A percentile compares a stretch with the other conserved stretches of the same genome.
phyloP scores from a whole-genome alignment of 306 rosid species.

The Dalbergia oliveri region DNA sequence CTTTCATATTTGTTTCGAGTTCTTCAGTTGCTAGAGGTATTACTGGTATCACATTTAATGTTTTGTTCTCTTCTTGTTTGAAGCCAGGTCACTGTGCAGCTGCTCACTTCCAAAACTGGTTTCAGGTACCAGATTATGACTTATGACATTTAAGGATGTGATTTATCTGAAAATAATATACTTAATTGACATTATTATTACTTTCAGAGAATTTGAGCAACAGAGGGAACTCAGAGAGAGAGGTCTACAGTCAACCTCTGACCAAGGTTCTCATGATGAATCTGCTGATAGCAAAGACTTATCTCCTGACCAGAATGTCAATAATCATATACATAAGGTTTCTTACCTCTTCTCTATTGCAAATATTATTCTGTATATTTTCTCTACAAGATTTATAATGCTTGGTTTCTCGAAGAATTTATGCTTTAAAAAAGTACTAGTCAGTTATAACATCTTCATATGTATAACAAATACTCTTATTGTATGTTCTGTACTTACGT shows the following conservation, averaged over 20 bases:
- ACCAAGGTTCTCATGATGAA: constrained; percentile 70
- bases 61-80: constrained; percentile 52
- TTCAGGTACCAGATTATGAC: constrained; percentile 74
- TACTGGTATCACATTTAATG: constrained; percentile 40
- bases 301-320: constrained; percentile 69
- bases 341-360: constrained; percentile 30
- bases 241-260: constrained; percentile 84
- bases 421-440: background rate
- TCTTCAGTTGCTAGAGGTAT: constrained; percentile 39
- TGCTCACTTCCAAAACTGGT: constrained; percentile 98
- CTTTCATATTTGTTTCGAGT: constrained; percentile 33
- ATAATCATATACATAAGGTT: constrained; percentile 79
- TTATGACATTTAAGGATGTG: constrained; percentile 46
- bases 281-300: constrained; percentile 72
- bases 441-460: background rate
- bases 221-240: constrained; percentile 98
- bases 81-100: constrained; percentile 96
- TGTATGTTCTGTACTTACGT: background rate
- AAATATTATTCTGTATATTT: constrained; percentile 16
- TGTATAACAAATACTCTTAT: background rate
- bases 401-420: constrained; percentile 17
- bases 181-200: constrained; percentile 49
- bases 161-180: constrained; percentile 43
- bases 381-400: background rate
- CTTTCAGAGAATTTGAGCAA: constrained; percentile 97